phyloP scores from a whole-genome alignment of 352 stramenopile genomes.

The Phytopythium litorale region DNA sequence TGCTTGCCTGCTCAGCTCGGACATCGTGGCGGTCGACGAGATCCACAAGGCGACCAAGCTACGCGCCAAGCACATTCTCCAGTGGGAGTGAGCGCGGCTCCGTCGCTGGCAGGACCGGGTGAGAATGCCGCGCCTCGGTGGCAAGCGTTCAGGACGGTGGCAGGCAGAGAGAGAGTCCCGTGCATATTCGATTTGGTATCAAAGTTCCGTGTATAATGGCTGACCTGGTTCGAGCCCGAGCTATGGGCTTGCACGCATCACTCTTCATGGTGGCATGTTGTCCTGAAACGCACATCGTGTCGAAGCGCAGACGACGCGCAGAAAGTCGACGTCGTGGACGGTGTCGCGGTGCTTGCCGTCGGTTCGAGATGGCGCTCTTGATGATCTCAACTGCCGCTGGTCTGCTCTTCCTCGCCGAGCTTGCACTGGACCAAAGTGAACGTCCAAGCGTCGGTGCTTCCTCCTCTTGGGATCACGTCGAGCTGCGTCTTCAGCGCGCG shows the following conservation, averaged over 20 bases:
- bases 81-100: constrained; percentile 14
- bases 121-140: background rate
- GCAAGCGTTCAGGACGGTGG: background rate
- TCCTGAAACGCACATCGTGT: no score
- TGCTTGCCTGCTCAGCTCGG: constrained; percentile 9
- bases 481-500: background rate
- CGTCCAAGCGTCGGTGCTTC: no score
- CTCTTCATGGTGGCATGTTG: no score
- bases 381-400: no score
- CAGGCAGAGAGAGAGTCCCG: background rate
- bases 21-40: constrained; percentile 27
- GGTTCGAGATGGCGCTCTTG: no score
- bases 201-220: background rate
- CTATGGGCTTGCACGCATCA: background rate
- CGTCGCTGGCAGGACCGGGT: background rate
- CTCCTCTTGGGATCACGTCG: no score
- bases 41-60: constrained; percentile 53
- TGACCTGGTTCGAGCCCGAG: background rate
- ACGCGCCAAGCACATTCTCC: constrained; percentile 26
- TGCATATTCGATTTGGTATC: constrained; percentile 1
- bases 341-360: no score
- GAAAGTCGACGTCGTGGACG: no score
- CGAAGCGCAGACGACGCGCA: no score
- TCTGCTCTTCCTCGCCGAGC: no score
- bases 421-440: no score